phyloP scores from a whole-genome alignment of 1,139 yeast genomes.

The Suhomyces terraborum region DNA sequence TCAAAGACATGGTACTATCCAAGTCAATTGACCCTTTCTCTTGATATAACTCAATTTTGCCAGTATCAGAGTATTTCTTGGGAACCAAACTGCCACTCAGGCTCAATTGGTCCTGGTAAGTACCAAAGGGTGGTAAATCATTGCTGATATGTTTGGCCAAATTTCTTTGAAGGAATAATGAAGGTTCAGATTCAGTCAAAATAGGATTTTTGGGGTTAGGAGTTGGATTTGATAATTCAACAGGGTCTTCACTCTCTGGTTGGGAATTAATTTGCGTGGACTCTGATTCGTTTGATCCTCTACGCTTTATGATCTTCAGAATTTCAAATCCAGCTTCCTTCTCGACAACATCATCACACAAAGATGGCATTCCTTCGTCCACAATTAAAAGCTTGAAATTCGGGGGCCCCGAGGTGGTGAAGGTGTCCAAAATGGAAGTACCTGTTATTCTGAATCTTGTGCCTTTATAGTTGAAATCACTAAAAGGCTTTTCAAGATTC shows the following conservation, averaged over 20 bases:
- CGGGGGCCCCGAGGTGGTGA: conserved; percentile 36
- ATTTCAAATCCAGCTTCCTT: conserved; percentile 33
- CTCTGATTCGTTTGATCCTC: neutral
- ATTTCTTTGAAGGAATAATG: conserved; percentile 2
- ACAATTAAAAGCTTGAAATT: conserved; percentile 37
- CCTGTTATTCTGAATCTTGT: conserved; percentile 47
- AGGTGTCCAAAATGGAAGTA: conserved; percentile 35
- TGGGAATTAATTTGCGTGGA: neutral
- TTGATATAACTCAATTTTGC: conserved; percentile 41
- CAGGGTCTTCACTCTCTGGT: neutral
- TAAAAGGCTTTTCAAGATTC: conserved; percentile 41
- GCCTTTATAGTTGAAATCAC: conserved; percentile 41
- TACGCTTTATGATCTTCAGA: conserved; percentile 21
- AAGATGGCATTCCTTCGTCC: conserved; percentile 38
- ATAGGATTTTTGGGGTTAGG: neutral
- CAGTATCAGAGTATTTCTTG: conserved; percentile 38
- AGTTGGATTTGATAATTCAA: neutral
- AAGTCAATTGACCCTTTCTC: conserved; percentile 22
- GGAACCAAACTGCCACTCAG: conserved; percentile 26
- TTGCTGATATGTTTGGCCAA: conserved; percentile 27
- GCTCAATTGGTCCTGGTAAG: conserved; percentile 31
- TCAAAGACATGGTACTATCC: conserved; percentile 35
- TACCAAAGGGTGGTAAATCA: conserved; percentile 46
- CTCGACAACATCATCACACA: conserved; percentile 40
- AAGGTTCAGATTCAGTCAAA: conserved; percentile 14